Percentiles rank a stretch among this genome's conserved stretches.
phyloP scores from a whole-genome alignment of 2,329 filamentous ascomycete species.

The Cryphonectria naterciae region DNA sequence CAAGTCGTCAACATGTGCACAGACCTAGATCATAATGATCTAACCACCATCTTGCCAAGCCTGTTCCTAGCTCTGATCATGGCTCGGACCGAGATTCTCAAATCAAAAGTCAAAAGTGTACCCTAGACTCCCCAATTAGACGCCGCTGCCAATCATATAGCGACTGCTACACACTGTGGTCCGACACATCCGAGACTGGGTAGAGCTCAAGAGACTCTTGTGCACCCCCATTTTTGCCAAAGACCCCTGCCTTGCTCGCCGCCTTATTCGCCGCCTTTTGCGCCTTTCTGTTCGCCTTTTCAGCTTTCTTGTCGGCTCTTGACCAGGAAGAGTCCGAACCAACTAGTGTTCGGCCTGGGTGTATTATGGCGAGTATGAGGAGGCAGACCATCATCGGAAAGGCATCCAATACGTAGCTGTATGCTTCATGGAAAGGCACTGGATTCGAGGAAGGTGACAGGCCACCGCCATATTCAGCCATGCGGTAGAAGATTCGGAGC shows the following conservation, averaged over 20 bases:
- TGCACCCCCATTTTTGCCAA: background rate
- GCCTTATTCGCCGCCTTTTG: background rate
- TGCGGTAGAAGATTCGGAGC: conserved; percentile 63
- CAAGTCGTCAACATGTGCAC: background rate
- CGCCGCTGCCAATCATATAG: background rate
- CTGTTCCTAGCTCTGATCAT: background rate
- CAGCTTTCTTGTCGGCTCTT: conserved; percentile 45
- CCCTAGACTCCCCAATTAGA: background rate
- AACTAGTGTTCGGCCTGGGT: conserved; percentile 52
- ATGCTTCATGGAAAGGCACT: conserved; percentile 55
- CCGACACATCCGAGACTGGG: background rate
- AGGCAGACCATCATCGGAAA: conserved; percentile 58
- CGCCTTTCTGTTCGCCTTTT: conserved; percentile 40
- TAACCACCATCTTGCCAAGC: background rate
- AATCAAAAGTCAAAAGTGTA: background rate
- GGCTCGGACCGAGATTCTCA: background rate
- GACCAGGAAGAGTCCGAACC: conserved; percentile 53
- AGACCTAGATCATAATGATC: background rate
- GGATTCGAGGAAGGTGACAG: conserved; percentile 45
- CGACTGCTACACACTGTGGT: background rate
- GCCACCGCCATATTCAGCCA: conserved; percentile 58
- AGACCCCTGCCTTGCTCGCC: background rate
- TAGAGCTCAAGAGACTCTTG: background rate
- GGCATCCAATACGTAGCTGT: conserved; percentile 56
- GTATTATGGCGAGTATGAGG: conserved; percentile 45